Evolutionary conservation across 306 rosid genomes (phyloP), one percentile per base, ranked within the genome.

Genomic region (Elaeagnus macrophylla): DNA sequence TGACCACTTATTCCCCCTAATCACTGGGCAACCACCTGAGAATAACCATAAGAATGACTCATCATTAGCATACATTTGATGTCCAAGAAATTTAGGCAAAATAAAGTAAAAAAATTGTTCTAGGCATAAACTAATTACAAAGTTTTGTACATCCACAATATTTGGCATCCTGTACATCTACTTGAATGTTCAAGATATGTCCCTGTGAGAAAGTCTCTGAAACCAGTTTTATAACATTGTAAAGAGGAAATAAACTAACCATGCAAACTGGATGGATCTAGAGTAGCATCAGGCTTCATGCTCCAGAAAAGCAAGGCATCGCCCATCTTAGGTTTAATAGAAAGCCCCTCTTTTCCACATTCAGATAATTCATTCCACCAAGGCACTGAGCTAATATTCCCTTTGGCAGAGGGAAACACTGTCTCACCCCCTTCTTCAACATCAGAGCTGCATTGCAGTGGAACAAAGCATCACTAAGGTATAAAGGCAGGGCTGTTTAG

Each of bases 401-500:
- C 95, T 71, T 84, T 75, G 69, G 99, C 96, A 19, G 88, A 83
- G 53, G 99, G 99, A 68, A 93, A 93, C 74, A 93, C 99, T 39
- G 99, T 93, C 79, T 93, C 99, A 10, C 99, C 99, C 39, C 99
- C 99, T 81, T 93, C 99, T 77, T 93, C 99, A 62, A 93, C 99
- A 59, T 93, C 99, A 60, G 96, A 80, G 56, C 99, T 93, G 88
- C 51, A 79, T 40, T 60, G 65, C 54, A 38, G 37, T 47, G 57
- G 51, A 72, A 71, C 39, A 37, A 57, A 16, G 59, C 37, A 46
- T 68, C 17, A 62, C 16, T 25, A 42, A 15, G 37, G 61, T 47
- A 67, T 25, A 59, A 25, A 55, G 39, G 59, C 57, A 48, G 48
- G 39, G 60, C 43, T 19, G 62, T n/a, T 37, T 39, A 65, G 46